Base-by-base conservation (phyloP, 306 rosid genomes). In the Trichosanthes cucumerina region DNA sequence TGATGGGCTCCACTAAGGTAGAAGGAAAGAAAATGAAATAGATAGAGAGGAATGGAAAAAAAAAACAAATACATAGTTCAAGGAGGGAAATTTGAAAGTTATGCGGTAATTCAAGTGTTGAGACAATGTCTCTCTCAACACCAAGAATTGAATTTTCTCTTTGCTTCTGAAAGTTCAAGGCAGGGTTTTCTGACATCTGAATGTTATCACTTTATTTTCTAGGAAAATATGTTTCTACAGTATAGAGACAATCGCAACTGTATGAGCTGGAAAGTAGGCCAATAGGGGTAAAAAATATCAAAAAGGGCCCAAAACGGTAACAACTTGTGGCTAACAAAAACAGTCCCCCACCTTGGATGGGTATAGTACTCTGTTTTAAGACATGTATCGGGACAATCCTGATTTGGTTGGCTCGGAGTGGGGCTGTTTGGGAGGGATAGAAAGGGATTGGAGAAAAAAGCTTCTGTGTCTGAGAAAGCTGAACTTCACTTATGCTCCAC, bases 281-380 rank as follows among this genome's bases (percentile, higher is more conserved):
- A 77, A 74, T 81, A 57, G 82, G 84, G 82, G 83, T 53, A 23
- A 49, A 60, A 80, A 80, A 24, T 36, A 59, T 70, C 21, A 58
- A 76, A 58, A 57, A 76, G 79, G 68, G 69, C 71, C 78, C 85
- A 79, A 72, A 83, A 68, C 81, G 59, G 60, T 68, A 76, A 89
- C 89, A 89, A 81, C 93, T 36, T 76, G 69, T 56, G 79, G 79
- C 41, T 52, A 74, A 43, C 72, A 43, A 63, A 77, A 77, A 41
- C 80, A 64, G 82, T 81, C 74, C 81, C 86, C 75, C 85, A 62
- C 86, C 87, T 71, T 80, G 58, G 81, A 81, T 86, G 82, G 81
- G 82, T 62, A 74, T 83, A 81, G 79, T 82, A 83, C 77, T 78
- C 18, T 78, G 58, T 56, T 78, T 76, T 38, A 56, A 75, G 79